Evolutionary conservation across 2,329 filamentous ascomycete species (phyloP), one percentile per base, ranked within the genome.

Genomic region (Claviceps pusilla): DNA sequence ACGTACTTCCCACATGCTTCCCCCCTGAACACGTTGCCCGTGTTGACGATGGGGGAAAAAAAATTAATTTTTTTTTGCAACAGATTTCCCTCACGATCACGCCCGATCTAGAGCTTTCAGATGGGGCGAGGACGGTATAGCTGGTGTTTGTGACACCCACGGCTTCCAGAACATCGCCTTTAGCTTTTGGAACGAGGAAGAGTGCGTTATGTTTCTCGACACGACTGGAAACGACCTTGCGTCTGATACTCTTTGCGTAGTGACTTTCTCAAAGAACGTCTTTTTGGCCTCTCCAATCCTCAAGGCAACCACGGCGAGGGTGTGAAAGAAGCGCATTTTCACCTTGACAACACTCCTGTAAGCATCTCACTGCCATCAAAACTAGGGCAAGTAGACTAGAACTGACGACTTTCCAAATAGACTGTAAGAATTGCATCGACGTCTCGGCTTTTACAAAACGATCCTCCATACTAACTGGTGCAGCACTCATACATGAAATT

Each of bases 401-500:
- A 55, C 59, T 64, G 60, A 71, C 62, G 60, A 71, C 62, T 11
- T 45, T 28, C 53, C 16, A 3, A 46, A 33, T 59, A 77, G 75
- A 76, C 75, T 63, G 73, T 76, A 72, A 64, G 67, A 47, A 43
- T 16, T 41, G 14, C 39, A 41, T 16, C 39, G 39, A 41, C 14
- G 39, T 41, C 3, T n/a, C 9, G 28, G 3, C 6, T 16, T 7
- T 28, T n/a, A 9, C 7, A 29, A 24, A 47, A 16, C 3, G 31
- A 54, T 14, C 12, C 14, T 24, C 11, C 6, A 41, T 14, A 45
- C 57, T 59, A 55, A 63, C 57, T 14, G 39, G 42, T 7, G 35
- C 67, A 90, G 87, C 90, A 96, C 71, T 95, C 91, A 33, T 97
- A 97, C 75, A 97, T 97, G 91, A 97, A 97, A 70, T 94, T 84